These are phyloP conservation scores for Populus tremula DNA, from an alignment of 345 rosid genomes.

Conservation along the genomic window DNA sequence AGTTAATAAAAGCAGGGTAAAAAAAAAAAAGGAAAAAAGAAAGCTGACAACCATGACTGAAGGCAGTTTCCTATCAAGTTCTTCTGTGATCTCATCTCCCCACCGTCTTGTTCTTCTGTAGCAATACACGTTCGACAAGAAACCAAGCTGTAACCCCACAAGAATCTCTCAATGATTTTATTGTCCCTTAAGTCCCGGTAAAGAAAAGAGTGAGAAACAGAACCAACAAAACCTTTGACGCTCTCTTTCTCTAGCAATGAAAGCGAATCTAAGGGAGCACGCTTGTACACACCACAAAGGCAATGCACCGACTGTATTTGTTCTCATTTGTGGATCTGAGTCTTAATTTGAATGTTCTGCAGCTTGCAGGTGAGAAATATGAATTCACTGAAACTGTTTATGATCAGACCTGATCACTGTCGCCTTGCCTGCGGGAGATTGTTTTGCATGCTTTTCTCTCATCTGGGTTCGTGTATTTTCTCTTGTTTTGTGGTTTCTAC, in stretches of 20 bases:
- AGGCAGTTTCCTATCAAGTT: slow-evolving; percentile 16
- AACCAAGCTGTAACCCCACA: slow-evolving; percentile 4
- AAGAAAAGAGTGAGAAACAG: neutral
- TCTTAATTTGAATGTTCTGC: slow-evolving; percentile 5
- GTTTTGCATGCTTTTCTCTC: slow-evolving; percentile 13
- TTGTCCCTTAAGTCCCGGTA: slow-evolving; percentile 10
- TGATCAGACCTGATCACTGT: neutral
- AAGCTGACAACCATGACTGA: slow-evolving; percentile 4
- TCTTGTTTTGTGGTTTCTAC: neutral
- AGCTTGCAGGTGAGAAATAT: slow-evolving; percentile 4
- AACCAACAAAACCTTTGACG: neutral
- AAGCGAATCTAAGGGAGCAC: slow-evolving; percentile 2
- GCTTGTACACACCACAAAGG: slow-evolving; percentile 16
- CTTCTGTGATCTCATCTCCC: slow-evolving; percentile 3
- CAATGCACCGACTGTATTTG: slow-evolving; percentile 39
- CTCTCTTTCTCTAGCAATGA: slow-evolving; percentile 2
- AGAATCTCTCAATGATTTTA: slow-evolving; percentile 18
- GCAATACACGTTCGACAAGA: slow-evolving; percentile 22
- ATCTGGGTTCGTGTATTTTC: slow-evolving; percentile 1
- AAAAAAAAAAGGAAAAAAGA: neutral
- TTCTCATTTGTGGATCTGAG: slow-evolving; percentile 15
- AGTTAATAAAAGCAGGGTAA: neutral
- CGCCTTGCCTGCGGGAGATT: neutral
- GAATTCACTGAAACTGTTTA: neutral
- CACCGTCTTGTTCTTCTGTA: slow-evolving; percentile 6